Percentiles rank a stretch among this genome's conserved stretches.
Conservation (phyloP, 169 alveolate genomes). For the Miamiensis avidus region DNA sequence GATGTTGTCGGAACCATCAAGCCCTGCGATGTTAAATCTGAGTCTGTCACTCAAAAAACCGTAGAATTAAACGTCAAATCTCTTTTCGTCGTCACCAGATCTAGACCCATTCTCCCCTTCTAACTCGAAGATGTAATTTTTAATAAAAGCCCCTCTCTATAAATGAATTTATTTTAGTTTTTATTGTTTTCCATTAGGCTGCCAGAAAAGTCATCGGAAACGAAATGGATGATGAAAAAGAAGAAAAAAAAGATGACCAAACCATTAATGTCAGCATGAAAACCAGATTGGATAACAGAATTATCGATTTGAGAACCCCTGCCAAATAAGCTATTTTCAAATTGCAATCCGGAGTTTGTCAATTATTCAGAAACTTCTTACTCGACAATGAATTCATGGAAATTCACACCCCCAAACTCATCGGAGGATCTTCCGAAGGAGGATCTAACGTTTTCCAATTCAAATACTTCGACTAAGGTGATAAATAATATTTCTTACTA, state of each 20-base stretch:
- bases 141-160: neutral
- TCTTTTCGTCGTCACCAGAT: slow-evolving; percentile 88
- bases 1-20: slow-evolving; percentile 92
- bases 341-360: slow-evolving; percentile 93
- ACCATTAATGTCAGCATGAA: slow-evolving; percentile 92
- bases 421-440: slow-evolving; percentile 99
- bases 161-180: neutral
- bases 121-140: slow-evolving; percentile 91
- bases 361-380: slow-evolving; percentile 92
- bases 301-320: slow-evolving; percentile 96
- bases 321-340: slow-evolving; percentile 94
- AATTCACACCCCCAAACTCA: slow-evolving; percentile 99
- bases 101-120: slow-evolving; percentile 92
- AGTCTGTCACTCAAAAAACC: slow-evolving; percentile 88
- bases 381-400: slow-evolving; percentile 91
- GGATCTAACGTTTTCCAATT: slow-evolving; percentile 97
- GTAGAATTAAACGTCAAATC: slow-evolving; percentile 90
- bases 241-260: slow-evolving; percentile 72
- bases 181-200: neutral
- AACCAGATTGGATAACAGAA: slow-evolving; percentile 96
- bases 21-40: slow-evolving; percentile 85
- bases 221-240: slow-evolving; percentile 48
- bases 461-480: slow-evolving; percentile 89
- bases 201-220: slow-evolving; percentile 21
- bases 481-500: neutral